phyloP scores from a whole-genome alignment of 768 basidiomycete species.

The Harrya chromipes region DNA sequence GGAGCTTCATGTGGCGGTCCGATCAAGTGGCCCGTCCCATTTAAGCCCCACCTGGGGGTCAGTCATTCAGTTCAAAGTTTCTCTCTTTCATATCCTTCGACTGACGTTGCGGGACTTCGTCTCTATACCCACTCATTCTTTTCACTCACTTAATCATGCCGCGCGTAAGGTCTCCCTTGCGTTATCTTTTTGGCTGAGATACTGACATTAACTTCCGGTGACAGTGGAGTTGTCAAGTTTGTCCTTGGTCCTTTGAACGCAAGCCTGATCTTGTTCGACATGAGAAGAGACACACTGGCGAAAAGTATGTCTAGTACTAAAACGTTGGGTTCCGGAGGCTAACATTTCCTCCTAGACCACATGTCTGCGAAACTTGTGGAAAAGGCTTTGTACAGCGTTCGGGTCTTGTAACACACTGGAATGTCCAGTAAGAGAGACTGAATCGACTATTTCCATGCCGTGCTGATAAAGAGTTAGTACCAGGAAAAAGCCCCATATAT shows the following conservation, averaged over 20 bases:
- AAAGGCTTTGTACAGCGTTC: conserved; percentile 59
- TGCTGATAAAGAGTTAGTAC: conserved; percentile 38
- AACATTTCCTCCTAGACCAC: conserved; percentile 39
- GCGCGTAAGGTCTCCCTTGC: conserved; percentile 12
- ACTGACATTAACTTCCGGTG: background rate
- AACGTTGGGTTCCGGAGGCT: background rate
- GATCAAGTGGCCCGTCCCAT: conserved; percentile 10
- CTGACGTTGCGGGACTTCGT: conserved; percentile 48
- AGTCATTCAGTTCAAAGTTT: conserved; percentile 3
- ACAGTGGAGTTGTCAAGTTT: conserved; percentile 42
- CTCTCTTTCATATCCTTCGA: conserved; percentile 12
- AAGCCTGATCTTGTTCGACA: conserved; percentile 65
- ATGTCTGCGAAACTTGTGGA: conserved; percentile 48
- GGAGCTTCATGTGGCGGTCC: conserved; percentile 9
- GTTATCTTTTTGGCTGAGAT: background rate
- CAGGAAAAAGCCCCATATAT: conserved; percentile 48
- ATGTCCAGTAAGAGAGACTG: conserved; percentile 54
- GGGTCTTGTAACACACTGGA: conserved; percentile 60
- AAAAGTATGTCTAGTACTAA: conserved; percentile 39
- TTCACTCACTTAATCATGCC: conserved; percentile 17
- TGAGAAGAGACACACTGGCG: conserved; percentile 43
- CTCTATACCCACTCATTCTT: conserved; percentile 26
- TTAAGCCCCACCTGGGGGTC: conserved; percentile 16
- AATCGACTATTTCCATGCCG: background rate
- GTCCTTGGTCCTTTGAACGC: conserved; percentile 49